phyloP scores from a whole-genome alignment of 2,329 filamentous ascomycete genomes.

The Blastomyces parvus region DNA sequence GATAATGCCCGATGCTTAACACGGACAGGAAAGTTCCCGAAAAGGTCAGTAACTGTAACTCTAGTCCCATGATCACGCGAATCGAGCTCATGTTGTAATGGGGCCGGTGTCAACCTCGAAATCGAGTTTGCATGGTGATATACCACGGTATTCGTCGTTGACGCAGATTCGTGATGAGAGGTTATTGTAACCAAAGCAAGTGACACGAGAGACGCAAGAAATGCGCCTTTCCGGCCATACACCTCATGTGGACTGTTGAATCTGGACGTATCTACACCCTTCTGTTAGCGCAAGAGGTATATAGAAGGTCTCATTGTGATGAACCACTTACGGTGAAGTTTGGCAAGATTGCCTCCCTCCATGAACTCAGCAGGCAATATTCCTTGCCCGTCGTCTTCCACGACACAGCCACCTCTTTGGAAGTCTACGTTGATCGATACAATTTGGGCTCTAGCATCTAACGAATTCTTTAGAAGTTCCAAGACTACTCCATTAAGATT shows the following conservation, averaged over 20 bases:
- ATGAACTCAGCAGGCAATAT: constrained; percentile 65
- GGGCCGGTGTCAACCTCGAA: constrained; percentile 53
- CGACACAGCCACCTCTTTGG: constrained; percentile 60
- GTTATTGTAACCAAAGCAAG: constrained; percentile 68
- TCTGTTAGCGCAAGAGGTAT: background rate
- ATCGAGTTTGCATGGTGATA: constrained; percentile 62
- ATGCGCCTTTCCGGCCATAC: constrained; percentile 63
- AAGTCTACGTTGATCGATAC: constrained; percentile 67
- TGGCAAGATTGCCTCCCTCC: constrained; percentile 60
- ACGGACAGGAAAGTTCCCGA: constrained; percentile 82
- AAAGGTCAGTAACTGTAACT: constrained; percentile 67
- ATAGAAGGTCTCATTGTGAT: background rate
- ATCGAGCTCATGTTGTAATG: constrained; percentile 48
- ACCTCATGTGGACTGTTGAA: constrained; percentile 36
- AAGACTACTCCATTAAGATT: constrained; percentile 61
- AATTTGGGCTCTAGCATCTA: constrained; percentile 66
- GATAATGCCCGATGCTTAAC: constrained; percentile 64
- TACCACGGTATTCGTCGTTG: constrained; percentile 51
- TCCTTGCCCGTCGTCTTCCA: constrained; percentile 78
- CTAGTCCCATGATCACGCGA: constrained; percentile 60
- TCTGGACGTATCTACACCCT: constrained; percentile 65
- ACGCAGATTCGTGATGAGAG: constrained; percentile 51
- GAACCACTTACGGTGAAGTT: constrained; percentile 55
- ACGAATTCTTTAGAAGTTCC: constrained; percentile 69
- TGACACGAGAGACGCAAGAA: constrained; percentile 65